Conservation (phyloP, 306 rosid genomes). For the Medicago ruthenica region DNA sequence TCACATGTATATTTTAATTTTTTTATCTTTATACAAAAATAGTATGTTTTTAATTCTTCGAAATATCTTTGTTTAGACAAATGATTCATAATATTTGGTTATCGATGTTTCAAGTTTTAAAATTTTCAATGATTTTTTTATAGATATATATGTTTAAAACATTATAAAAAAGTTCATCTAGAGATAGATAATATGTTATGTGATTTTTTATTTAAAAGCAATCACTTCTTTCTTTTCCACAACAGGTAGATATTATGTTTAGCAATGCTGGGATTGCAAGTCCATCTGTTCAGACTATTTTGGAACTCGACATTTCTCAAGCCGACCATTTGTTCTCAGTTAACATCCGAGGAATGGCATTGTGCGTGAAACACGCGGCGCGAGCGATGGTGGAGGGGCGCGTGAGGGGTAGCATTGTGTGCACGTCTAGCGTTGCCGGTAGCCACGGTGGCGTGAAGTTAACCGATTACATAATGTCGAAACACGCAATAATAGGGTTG, state of each 20-base stretch:
- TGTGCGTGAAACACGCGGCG: conserved; percentile 62
- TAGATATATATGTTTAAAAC: too few relatives aligned
- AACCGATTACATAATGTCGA: conserved; percentile 56
- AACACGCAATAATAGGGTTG: conserved; percentile 63
- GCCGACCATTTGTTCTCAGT: conserved; percentile 38
- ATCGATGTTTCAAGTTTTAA: too few relatives aligned
- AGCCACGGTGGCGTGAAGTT: neutral
- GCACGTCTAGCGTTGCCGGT: conserved; percentile 50
- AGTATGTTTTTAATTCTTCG: too few relatives aligned
- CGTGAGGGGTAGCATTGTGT: conserved; percentile 59
- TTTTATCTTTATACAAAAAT: too few relatives aligned
- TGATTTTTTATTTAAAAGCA: too few relatives aligned
- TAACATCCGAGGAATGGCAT: conserved; percentile 51
- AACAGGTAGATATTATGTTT: conserved; percentile 57
- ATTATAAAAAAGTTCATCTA: too few relatives aligned
- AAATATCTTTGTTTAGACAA: too few relatives aligned
- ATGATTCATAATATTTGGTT: too few relatives aligned
- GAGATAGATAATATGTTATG: too few relatives aligned
- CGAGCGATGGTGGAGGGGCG: conserved; percentile 54
- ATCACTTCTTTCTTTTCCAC: neutral
- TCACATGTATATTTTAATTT: neutral
- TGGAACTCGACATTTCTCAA: conserved; percentile 50
- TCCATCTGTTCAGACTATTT: conserved; percentile 30
- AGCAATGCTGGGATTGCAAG: conserved; percentile 56
- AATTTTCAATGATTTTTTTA: too few relatives aligned